phyloP scores from a whole-genome alignment of 768 basidiomycete genomes.

The Naganishia antarctica region DNA sequence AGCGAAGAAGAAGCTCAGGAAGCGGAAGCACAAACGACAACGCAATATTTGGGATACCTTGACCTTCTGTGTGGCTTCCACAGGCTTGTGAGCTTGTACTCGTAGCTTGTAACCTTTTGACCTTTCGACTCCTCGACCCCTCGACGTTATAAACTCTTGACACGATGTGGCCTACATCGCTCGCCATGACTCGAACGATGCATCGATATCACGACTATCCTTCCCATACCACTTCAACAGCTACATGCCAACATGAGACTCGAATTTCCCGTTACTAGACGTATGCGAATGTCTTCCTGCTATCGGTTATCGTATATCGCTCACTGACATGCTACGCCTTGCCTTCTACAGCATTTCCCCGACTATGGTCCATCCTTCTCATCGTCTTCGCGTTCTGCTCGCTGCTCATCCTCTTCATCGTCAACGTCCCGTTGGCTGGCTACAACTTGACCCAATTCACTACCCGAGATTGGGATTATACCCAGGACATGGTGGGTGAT shows the following conservation, averaged over 20 bases:
- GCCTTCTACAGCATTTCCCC: neutral
- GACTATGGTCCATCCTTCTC: neutral
- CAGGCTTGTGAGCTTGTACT: too few species aligned
- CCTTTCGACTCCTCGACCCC: too few species aligned
- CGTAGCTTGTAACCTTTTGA: too few species aligned
- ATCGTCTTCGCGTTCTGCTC: neutral
- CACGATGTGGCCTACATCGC: too few species aligned
- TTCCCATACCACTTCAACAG: neutral
- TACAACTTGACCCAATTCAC: neutral
- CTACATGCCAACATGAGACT: neutral
- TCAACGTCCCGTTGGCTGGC: neutral
- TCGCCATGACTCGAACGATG: too few species aligned
- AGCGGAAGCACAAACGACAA: too few species aligned
- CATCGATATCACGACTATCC: too few species aligned
- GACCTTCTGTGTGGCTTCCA: too few species aligned
- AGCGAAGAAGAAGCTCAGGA: too few species aligned
- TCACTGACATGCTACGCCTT: neutral
- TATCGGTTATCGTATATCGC: neutral
- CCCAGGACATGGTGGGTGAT: neutral
- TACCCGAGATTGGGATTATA: neutral
- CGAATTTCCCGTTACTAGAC: neutral
- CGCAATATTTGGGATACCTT: too few species aligned
- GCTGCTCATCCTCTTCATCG: neutral
- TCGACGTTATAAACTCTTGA: too few species aligned
- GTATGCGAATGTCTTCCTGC: neutral